These are phyloP conservation scores for Nyctanthes arbortristis DNA, from an alignment of 257 asterid species.

Conservation along the genomic window DNA sequence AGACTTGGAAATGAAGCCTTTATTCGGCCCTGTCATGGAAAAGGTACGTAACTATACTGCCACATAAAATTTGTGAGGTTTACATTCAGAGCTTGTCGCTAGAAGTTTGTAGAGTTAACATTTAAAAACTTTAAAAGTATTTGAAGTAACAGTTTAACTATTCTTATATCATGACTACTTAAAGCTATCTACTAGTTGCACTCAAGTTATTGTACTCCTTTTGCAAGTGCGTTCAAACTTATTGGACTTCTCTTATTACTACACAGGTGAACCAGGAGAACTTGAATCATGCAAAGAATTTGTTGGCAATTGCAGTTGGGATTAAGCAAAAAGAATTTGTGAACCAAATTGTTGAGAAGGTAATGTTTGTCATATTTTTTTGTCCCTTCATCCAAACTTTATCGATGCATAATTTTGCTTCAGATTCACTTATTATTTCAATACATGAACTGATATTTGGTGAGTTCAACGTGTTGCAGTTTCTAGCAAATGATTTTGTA, in stretches of 20 bases:
- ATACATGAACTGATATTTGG: background rate
- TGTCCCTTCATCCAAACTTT: conserved; percentile 9
- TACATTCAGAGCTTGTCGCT: background rate
- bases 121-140: background rate
- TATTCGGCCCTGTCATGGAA: conserved; percentile 40
- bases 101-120: background rate
- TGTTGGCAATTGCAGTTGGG: conserved; percentile 57
- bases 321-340: conserved; percentile 49
- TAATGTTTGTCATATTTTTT: conserved; percentile 16
- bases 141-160: background rate
- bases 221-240: background rate
- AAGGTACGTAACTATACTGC: conserved; percentile 17
- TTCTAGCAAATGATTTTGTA: conserved; percentile 38
- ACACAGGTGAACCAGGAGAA: conserved; percentile 29
- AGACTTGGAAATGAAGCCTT: conserved; percentile 49
- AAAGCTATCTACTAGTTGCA: background rate
- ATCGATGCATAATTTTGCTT: background rate
- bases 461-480: conserved; percentile 32
- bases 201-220: background rate
- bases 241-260: background rate
- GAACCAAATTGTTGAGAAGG: conserved; percentile 46
- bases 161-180: background rate
- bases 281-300: conserved; percentile 25
- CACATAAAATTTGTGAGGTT: background rate
- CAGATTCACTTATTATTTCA: background rate